Percentiles rank a stretch among this genome's conserved stretches.
These are phyloP conservation scores for Sideroxylon spinosum DNA, from an alignment of 179 eudicot species.

Conservation along the genomic window DNA sequence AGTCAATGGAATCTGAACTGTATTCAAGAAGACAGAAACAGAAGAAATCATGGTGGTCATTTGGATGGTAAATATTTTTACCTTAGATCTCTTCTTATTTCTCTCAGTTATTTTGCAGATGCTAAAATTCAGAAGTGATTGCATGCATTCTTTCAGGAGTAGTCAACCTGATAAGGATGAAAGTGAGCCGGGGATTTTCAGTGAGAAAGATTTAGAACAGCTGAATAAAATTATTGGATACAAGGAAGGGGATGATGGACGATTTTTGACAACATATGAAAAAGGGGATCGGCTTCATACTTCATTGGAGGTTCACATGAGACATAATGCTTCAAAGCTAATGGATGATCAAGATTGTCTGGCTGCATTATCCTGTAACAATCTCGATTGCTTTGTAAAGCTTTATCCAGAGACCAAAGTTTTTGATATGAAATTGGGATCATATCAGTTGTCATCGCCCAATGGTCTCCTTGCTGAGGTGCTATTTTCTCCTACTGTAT, in stretches of 20 bases:
- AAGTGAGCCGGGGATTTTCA: constrained; percentile 55
- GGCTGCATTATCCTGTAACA: constrained; percentile 89
- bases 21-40: constrained; percentile 51
- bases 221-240: constrained; percentile 82
- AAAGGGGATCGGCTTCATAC: constrained; percentile 55
- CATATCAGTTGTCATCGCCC: constrained; percentile 85
- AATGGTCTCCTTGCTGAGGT: constrained; percentile 95
- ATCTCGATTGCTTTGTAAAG: constrained; percentile 66
- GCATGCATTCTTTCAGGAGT: constrained; percentile 46
- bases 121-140: constrained; percentile 12
- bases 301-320: constrained; percentile 84
- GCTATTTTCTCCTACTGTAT: not conserved
- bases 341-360: constrained; percentile 56
- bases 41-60: constrained; percentile 93
- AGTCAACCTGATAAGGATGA: constrained; percentile 54
- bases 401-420: constrained; percentile 74
- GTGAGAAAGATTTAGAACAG: constrained; percentile 85
- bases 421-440: constrained; percentile 87
- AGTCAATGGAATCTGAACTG: constrained; percentile 57
- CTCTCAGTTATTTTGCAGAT: not conserved
- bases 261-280: constrained; percentile 30
- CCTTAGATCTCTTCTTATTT: constrained; percentile 1
- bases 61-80: constrained; percentile 63
- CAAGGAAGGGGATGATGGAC: constrained; percentile 74
- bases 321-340: constrained; percentile 92